phyloP scores from a whole-genome alignment of 2,329 filamentous ascomycete genomes.

The Metarhizium robertsii region DNA sequence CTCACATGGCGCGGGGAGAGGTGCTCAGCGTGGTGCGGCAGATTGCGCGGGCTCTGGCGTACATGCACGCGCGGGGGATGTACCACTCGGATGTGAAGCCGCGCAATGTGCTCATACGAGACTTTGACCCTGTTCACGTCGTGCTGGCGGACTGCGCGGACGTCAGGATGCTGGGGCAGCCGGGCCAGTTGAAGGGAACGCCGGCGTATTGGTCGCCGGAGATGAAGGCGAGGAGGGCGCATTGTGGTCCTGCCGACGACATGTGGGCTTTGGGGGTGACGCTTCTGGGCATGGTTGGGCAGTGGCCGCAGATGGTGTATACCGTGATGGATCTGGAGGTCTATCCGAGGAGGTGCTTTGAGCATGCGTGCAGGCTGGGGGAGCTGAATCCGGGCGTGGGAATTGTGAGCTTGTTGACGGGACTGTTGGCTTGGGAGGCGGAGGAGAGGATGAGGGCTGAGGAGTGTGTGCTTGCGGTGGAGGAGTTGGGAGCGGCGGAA shows the following conservation, averaged over 20 bases:
- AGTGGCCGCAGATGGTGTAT: conserved; percentile 14
- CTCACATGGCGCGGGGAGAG: conserved; percentile 10
- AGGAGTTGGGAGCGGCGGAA: conserved; percentile 1
- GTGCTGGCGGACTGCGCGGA: conserved; percentile 23
- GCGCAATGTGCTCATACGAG: conserved; percentile 20
- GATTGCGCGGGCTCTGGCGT: conserved; percentile 15
- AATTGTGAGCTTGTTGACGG: conserved; percentile 9
- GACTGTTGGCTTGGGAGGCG: conserved; percentile 14
- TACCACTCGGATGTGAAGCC: conserved; percentile 24
- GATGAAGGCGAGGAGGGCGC: conserved; percentile 10
- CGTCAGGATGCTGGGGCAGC: conserved; percentile 10
- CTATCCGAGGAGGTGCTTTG: conserved; percentile 16
- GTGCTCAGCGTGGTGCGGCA: conserved; percentile 15
- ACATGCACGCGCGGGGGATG: conserved; percentile 14
- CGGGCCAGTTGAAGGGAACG: conserved; percentile 15
- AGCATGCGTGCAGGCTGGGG: conserved; percentile 14
- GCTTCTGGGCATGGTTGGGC: conserved; percentile 20
- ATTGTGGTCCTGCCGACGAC: conserved; percentile 19
- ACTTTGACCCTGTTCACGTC: conserved; percentile 17
- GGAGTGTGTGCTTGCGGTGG: conserved; percentile 9
- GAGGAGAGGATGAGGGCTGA: conserved; percentile 12
- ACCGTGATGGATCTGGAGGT: conserved; percentile 9
- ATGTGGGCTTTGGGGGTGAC: conserved; percentile 25
- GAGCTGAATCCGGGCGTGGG: conserved; percentile 16
- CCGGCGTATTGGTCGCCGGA: conserved; percentile 20